Evolutionary conservation across 352 stramenopile species (phyloP).

Genomic region (Phytophthora hibernalis): DNA sequence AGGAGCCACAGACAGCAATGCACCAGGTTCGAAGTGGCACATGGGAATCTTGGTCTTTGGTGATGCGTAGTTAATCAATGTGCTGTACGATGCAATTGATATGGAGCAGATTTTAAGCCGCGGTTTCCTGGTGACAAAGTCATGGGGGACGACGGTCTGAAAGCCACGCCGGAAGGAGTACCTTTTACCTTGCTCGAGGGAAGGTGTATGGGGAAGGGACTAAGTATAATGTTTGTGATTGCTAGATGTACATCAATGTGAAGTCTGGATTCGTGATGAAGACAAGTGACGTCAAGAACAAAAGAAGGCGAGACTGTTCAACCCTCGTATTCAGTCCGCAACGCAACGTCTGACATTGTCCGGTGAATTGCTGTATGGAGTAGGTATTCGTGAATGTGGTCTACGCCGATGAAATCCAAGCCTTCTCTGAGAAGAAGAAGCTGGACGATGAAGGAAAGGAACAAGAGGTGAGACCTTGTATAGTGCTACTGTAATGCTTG

Average conservation of each 20-base stretch:
- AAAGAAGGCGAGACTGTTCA: constrained; percentile 55
- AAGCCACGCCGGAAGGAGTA: constrained; percentile 69
- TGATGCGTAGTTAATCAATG: neutral
- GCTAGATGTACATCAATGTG: constrained; percentile 80
- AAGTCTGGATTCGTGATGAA: constrained; percentile 84
- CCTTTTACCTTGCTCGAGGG: neutral
- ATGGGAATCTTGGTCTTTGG: neutral
- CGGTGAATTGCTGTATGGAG: neutral
- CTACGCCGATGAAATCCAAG: constrained; percentile 72
- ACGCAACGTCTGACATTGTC: neutral
- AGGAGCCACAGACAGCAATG: constrained; percentile 16
- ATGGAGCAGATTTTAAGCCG: constrained; percentile 55
- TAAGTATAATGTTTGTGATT: neutral
- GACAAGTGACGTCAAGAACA: constrained; percentile 61
- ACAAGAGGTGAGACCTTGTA: constrained; percentile 53
- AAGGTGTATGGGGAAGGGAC: neutral
- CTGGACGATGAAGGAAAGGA: constrained; percentile 78
- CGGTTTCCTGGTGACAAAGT: constrained; percentile 77
- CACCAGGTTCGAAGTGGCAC: constrained; percentile 22
- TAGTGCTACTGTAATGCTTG: neutral
- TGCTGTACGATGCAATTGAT: constrained; percentile 6
- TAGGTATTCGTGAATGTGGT: constrained; percentile 88
- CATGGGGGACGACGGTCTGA: constrained; percentile 67
- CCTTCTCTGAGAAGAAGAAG: constrained; percentile 81
- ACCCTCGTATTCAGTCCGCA: no score